phyloP scores from a whole-genome alignment of 495 filamentous ascomycete species.

The Aspergillus sclerotioniger region DNA sequence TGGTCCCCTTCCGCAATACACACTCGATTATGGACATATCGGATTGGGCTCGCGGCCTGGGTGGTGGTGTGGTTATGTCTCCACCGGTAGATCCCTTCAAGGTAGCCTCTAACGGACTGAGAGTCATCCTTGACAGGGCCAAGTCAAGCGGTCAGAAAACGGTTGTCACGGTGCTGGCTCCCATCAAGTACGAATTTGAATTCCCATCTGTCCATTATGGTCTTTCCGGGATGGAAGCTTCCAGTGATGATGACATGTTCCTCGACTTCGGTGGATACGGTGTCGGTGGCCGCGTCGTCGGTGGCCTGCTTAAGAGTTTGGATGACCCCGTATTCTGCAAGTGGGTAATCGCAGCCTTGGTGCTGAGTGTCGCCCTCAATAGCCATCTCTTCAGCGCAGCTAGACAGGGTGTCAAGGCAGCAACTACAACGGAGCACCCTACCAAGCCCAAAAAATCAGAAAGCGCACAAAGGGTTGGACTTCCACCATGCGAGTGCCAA shows the following conservation, averaged over 20 bases:
- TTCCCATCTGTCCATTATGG: neutral
- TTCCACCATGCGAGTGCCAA: neutral
- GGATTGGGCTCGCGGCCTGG: neutral
- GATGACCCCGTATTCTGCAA: conserved; percentile 12
- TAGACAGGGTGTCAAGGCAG: neutral
- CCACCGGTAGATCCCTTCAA: neutral
- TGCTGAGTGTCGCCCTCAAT: conserved; percentile 12
- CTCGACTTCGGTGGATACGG: neutral
- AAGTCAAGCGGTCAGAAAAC: neutral
- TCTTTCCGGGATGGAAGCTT: neutral
- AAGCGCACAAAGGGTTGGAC: neutral
- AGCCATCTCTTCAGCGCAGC: conserved; percentile 9
- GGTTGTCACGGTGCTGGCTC: conserved; percentile 7
- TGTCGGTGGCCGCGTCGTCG: conserved; percentile 5
- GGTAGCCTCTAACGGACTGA: conserved; percentile 9
- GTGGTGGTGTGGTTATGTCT: neutral
- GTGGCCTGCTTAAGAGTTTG: conserved; percentile 5
- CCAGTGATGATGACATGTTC: neutral
- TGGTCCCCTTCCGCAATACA: conserved; percentile 6
- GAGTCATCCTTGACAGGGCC: neutral
- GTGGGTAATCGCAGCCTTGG: conserved; percentile 7
- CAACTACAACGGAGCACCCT: neutral
- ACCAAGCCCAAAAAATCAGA: neutral
- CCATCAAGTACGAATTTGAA: conserved; percentile 8
- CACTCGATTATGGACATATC: neutral